Conservation (phyloP, 306 rosid species). For the Casuarina glauca region DNA sequence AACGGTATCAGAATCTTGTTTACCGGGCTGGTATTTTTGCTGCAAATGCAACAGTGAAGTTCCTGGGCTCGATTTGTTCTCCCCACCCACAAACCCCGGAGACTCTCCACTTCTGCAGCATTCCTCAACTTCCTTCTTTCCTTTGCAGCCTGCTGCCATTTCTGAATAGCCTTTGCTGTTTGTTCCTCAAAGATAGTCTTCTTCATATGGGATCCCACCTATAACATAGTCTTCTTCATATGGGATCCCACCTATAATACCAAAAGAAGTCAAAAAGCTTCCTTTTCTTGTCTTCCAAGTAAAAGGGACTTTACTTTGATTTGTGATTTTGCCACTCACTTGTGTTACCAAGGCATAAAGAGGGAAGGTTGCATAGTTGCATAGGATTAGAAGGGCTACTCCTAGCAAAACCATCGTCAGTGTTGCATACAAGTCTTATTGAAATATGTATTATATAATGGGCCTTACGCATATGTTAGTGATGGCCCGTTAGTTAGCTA, state of each 20-base stretch:
- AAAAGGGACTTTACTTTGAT: not conserved
- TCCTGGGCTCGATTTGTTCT: slow-evolving; percentile 61
- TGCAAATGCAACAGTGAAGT: slow-evolving; percentile 59
- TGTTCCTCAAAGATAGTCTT: slow-evolving; percentile 67
- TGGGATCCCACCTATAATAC: slow-evolving; percentile 70
- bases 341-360: slow-evolving; percentile 66
- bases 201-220: slow-evolving; percentile 86
- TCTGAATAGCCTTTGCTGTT: slow-evolving; percentile 63
- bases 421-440: slow-evolving; percentile 28
- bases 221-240: slow-evolving; percentile 54
- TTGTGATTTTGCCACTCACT: slow-evolving; percentile 25
- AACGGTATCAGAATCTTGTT: slow-evolving; percentile 38
- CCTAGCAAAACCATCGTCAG: slow-evolving; percentile 54
- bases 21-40: slow-evolving; percentile 44
- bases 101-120: slow-evolving; percentile 19
- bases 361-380: slow-evolving; percentile 73
- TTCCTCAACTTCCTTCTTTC: slow-evolving; percentile 43
- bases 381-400: slow-evolving; percentile 48
- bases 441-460: too few species aligned
- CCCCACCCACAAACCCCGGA: slow-evolving; percentile 47
- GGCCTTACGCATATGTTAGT: too few species aligned
- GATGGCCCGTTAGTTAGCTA: too few species aligned
- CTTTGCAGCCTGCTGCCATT: slow-evolving; percentile 61
- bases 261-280: not conserved
- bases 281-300: too few species aligned